Conservation (phyloP, 2,329 filamentous ascomycete species). For the Fusarium phyllophilum region DNA sequence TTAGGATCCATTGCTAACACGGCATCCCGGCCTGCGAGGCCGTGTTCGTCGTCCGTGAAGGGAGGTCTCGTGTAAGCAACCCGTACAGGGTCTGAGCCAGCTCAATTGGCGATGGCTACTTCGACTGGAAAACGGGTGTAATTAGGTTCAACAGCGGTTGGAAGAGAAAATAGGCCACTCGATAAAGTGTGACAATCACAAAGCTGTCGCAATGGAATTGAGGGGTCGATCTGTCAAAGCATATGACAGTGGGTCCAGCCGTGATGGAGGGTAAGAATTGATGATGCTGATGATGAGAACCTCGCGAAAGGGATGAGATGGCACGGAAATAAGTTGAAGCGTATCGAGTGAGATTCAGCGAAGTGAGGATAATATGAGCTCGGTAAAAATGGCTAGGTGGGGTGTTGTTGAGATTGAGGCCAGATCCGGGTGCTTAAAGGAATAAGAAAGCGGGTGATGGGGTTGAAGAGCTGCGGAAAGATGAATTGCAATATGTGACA, state of each 20-base stretch:
- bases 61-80: constrained; percentile 38
- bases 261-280: constrained; percentile 5
- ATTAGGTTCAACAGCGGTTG: constrained; percentile 9
- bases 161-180: constrained; percentile 15
- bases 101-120: constrained; percentile 33
- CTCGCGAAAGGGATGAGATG: constrained; percentile 21
- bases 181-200: constrained; percentile 17
- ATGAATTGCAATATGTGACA: constrained; percentile 16
- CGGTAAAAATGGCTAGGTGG: constrained; percentile 32
- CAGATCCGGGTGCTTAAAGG: constrained; percentile 30
- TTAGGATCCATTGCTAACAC: constrained; percentile 47
- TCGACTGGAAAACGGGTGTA: neutral
- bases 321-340: constrained; percentile 1
- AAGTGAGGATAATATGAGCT: constrained; percentile 14
- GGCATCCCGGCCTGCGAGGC: constrained; percentile 45
- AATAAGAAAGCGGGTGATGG: constrained; percentile 15
- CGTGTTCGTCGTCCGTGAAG: constrained; percentile 35
- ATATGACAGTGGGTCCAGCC: constrained; percentile 32
- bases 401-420: constrained; percentile 40
- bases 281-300: constrained; percentile 17
- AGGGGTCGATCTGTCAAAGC: constrained; percentile 36
- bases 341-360: constrained; percentile 10
- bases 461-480: constrained; percentile 15
- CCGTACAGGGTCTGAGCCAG: constrained; percentile 22
- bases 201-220: constrained; percentile 31